A percentile compares a stretch with the other conserved stretches of the same genome.
Conservation (phyloP, 2,329 filamentous ascomycete genomes). For the Fusarium sp. region DNA sequence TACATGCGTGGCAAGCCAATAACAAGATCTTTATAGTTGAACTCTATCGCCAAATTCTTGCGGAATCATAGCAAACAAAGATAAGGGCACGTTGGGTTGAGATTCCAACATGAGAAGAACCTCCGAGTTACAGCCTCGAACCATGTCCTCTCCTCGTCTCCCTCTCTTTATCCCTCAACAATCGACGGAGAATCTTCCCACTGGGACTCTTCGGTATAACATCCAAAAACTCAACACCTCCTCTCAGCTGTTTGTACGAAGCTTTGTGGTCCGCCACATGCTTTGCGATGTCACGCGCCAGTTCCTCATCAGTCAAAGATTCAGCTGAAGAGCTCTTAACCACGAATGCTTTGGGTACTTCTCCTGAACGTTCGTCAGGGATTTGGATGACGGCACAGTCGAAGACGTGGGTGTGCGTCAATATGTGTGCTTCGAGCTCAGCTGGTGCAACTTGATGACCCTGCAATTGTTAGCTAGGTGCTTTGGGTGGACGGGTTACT, state of each 20-base stretch:
- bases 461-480: conserved; percentile 49
- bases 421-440: conserved; percentile 79
- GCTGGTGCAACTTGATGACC: conserved; percentile 83
- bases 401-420: conserved; percentile 74
- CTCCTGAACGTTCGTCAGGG: conserved; percentile 67
- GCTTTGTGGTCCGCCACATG: conserved; percentile 75
- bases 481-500: background rate
- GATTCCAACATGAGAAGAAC: background rate
- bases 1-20: background rate
- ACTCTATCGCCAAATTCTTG: background rate
- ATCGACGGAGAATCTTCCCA: conserved; percentile 60
- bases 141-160: background rate
- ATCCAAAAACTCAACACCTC: conserved; percentile 62
- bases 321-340: conserved; percentile 57
- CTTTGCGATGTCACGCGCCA: conserved; percentile 62
- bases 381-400: conserved; percentile 82
- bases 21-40: background rate
- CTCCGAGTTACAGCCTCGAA: background rate
- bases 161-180: conserved; percentile 6
- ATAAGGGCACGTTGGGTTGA: background rate
- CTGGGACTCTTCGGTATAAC: conserved; percentile 69
- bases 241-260: conserved; percentile 62
- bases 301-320: conserved; percentile 61
- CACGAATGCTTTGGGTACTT: conserved; percentile 72
- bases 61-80: background rate